Conservation (phyloP, 2,329 filamentous ascomycete genomes). For the Colletotrichum zoysiae region DNA sequence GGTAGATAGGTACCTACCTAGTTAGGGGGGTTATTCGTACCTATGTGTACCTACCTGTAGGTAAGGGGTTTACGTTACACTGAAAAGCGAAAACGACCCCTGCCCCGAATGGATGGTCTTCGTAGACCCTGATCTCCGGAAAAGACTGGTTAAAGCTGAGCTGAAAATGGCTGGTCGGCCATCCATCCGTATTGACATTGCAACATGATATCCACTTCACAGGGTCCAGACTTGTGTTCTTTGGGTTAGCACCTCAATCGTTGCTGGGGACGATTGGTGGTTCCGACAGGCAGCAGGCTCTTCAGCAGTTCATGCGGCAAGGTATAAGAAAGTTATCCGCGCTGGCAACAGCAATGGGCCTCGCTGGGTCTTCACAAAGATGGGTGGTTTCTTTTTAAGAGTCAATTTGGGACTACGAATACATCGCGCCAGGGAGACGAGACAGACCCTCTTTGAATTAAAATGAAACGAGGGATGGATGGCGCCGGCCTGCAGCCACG, state of each 20-base stretch:
- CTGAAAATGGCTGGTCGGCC: slow-evolving; percentile 4
- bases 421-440: slow-evolving; percentile 27
- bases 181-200: slow-evolving; percentile 1
- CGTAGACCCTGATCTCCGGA: slow-evolving; percentile 30
- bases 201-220: slow-evolving; percentile 25
- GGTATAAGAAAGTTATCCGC: background rate
- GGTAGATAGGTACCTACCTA: no score
- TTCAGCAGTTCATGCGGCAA: slow-evolving; percentile 26
- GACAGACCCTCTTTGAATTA: background rate
- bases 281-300: slow-evolving; percentile 14
- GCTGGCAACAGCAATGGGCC: background rate
- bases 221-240: slow-evolving; percentile 10
- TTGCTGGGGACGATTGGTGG: slow-evolving; percentile 12
- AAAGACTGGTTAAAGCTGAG: slow-evolving; percentile 9
- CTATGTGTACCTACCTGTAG: no score
- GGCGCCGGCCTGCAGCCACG: slow-evolving; percentile 31
- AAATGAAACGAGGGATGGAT: slow-evolving; percentile 13
- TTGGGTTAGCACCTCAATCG: background rate
- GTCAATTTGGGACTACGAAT: background rate
- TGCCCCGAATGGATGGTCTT: slow-evolving; percentile 14
- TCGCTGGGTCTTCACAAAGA: background rate
- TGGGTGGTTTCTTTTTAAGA: background rate
- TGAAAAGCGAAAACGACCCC: slow-evolving; percentile 18
- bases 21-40: no score
- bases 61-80: slow-evolving; percentile 11